Conservation (phyloP, 2,329 filamentous ascomycete species). For the Harringtonia aguacate region DNA sequence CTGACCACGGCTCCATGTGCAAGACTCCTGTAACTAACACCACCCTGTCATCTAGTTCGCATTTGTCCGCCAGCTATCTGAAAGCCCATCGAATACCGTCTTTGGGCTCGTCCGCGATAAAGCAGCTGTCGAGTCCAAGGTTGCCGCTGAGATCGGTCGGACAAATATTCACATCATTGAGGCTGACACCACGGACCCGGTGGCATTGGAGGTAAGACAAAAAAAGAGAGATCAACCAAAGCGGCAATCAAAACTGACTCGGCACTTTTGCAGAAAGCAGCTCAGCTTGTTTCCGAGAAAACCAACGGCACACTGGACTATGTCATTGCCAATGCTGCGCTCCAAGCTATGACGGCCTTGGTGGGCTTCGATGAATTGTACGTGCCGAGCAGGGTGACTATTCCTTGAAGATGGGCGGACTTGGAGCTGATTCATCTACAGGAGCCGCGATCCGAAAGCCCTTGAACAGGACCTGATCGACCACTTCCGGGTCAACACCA, state of each 20-base stretch:
- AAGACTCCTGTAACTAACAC: background rate
- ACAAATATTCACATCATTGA: constrained; percentile 34
- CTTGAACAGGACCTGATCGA: constrained; percentile 22
- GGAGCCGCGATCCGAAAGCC: constrained; percentile 18
- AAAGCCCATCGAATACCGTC: constrained; percentile 28
- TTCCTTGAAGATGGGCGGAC: background rate
- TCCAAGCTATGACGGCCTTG: constrained; percentile 14
- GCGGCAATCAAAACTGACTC: background rate
- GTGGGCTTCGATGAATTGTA: constrained; percentile 9
- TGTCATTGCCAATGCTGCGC: constrained; percentile 39
- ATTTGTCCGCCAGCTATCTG: constrained; percentile 34
- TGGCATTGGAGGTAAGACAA: constrained; percentile 22
- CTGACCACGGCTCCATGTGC: background rate
- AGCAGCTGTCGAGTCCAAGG: constrained; percentile 28
- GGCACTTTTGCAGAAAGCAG: constrained; percentile 13
- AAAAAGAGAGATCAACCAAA: background rate
- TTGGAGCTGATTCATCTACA: constrained; percentile 4
- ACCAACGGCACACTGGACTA: constrained; percentile 34
- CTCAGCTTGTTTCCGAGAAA: constrained; percentile 17
- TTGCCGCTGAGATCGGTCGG: constrained; percentile 26
- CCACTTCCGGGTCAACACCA: constrained; percentile 34
- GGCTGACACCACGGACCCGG: constrained; percentile 27
- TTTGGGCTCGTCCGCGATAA: constrained; percentile 39
- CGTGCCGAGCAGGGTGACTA: background rate
- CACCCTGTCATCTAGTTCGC: constrained; percentile 28